Base-by-base conservation (phyloP, 768 basidiomycete genomes). In the Hemileccinum rubropunctum region DNA sequence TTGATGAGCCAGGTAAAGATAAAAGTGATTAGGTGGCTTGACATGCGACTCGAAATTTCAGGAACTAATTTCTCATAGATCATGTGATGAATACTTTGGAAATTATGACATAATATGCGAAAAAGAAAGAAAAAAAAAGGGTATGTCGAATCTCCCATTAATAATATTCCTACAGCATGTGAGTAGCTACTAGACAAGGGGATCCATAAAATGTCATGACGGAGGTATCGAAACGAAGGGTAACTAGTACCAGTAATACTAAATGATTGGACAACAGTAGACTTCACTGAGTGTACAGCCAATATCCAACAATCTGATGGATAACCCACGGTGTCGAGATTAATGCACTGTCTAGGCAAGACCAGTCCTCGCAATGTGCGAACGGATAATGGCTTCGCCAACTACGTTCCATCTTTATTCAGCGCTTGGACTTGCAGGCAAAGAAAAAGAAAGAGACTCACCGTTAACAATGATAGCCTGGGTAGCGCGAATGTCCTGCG, bases 331-430 rank as follows among this genome's bases (percentile, higher is more conserved):
- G 15, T 34, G 50, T 39, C 28, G 47, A 47, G 23, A 34, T 39
- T 34, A 27, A 36, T 26, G 32, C 17, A 30, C 12, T 23, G 47
- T 53, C 43, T 58, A 68, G 20, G 68, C 66, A 39, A 71, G 69
- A 38, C 81, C 80, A 35, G 78, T 74, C 53, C 78, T 74, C 34
- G 76, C 73, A 47, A 86, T 77, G 63, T 85, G 84, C 54, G 80
- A 81, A 52, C 83, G 77, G 56, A 86, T 79, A 43, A 86, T 82
- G 9, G 78, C 78, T 71, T 85, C 83, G 42, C 81, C 83, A 33
- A 85, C 83, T 85, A 48, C 5, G 45, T 34, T 41, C 17, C 53
- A 39, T 38, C 11, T 17, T 18, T 18, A 32, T 11, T 53, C 47
- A 62, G 49, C 32, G 20, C 11, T 27, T 35, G 27, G 26, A 18